Conservation (phyloP, 2,329 filamentous ascomycete genomes). For the Aciculosporium take region DNA sequence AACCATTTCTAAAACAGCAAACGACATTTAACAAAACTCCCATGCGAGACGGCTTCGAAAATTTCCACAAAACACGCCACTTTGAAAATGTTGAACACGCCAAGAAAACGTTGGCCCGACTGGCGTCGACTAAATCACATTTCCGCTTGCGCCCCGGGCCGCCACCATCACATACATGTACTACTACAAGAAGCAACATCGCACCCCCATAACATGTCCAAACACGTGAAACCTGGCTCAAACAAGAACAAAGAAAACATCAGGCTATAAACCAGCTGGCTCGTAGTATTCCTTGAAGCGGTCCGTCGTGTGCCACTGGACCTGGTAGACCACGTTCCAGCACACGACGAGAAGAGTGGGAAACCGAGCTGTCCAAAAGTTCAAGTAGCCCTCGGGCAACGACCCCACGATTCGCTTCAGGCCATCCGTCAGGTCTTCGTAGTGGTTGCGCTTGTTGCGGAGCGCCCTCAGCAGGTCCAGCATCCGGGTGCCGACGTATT, state of each 20-base stretch:
- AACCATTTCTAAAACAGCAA: too few species aligned
- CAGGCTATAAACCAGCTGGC: slow-evolving; percentile 24
- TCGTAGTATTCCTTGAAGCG: slow-evolving; percentile 61
- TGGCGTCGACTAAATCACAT: too few species aligned
- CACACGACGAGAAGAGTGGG: slow-evolving; percentile 65
- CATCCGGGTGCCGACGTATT: slow-evolving; percentile 74
- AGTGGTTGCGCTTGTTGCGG: slow-evolving; percentile 94
- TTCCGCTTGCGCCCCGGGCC: too few species aligned
- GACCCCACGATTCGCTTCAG: slow-evolving; percentile 57
- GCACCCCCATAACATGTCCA: too few species aligned
- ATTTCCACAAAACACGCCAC: too few species aligned
- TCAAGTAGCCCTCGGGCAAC: slow-evolving; percentile 65
- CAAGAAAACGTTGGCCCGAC: too few species aligned
- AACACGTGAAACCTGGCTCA: background rate
- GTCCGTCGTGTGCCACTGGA: slow-evolving; percentile 47
- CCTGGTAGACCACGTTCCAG: slow-evolving; percentile 57
- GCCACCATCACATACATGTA: too few species aligned
- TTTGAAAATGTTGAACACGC: too few species aligned
- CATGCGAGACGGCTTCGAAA: too few species aligned
- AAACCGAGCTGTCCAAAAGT: slow-evolving; percentile 71
- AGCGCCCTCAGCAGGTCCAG: slow-evolving; percentile 79
- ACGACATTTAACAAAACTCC: too few species aligned
- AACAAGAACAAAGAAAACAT: background rate
- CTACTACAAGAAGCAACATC: too few species aligned
- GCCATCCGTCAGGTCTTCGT: slow-evolving; percentile 81